Percentiles rank a stretch among this genome's conserved stretches.
Conservation (phyloP, 202 grass and related monocot species). For the Alloteropsis angusta region DNA sequence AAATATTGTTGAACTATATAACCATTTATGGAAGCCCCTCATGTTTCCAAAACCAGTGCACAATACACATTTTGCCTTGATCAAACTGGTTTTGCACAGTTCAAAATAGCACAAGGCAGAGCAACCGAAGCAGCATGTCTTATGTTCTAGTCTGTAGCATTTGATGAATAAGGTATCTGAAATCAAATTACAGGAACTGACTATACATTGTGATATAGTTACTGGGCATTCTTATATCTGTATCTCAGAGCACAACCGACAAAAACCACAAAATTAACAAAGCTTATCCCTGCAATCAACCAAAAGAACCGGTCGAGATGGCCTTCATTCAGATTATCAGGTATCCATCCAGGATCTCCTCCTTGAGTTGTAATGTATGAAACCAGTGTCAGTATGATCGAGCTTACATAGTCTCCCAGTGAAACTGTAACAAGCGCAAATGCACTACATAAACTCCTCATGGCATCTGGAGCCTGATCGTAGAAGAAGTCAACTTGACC, state of each 20-base stretch:
- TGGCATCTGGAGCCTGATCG: conserved; percentile 67
- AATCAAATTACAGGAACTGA: background rate
- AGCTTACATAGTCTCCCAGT: conserved; percentile 66
- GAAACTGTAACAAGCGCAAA: conserved; percentile 52
- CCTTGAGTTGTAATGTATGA: conserved; percentile 59
- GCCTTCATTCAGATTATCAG: conserved; percentile 81
- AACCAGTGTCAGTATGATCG: conserved; percentile 55
- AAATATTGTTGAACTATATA: too few relatives aligned
- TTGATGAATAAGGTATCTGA: background rate
- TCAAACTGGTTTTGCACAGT: too few relatives aligned
- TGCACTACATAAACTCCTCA: conserved; percentile 71
- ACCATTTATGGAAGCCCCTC: too few relatives aligned
- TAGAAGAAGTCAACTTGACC: conserved; percentile 81
- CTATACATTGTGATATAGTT: background rate
- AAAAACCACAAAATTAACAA: conserved; percentile 65
- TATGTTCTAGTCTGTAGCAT: background rate
- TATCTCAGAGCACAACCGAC: conserved; percentile 57
- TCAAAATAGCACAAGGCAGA: too few relatives aligned
- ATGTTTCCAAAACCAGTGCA: too few relatives aligned
- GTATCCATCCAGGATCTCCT: conserved; percentile 77
- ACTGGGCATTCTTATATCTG: conserved; percentile 52
- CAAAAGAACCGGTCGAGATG: conserved; percentile 85
- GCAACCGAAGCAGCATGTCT: background rate
- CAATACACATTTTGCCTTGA: too few relatives aligned
- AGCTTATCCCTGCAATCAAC: conserved; percentile 67